A percentile compares a stretch with the other conserved stretches of the same genome.
These are phyloP conservation scores for Penicillium atrosanguineum DNA, from an alignment of 495 filamentous ascomycete genomes.

Conservation along the genomic window DNA sequence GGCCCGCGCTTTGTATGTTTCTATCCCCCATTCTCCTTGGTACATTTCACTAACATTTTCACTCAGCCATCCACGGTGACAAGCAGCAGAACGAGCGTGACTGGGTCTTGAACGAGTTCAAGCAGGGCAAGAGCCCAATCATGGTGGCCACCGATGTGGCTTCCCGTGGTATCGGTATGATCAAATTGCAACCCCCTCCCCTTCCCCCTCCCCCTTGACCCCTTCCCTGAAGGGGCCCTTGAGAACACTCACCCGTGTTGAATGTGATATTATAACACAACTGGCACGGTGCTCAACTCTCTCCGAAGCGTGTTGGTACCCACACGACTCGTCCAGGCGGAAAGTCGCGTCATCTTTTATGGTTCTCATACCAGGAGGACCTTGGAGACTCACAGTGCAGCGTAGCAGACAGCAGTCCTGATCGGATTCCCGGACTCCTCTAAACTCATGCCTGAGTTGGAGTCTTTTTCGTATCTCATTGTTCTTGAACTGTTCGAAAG, in stretches of 20 bases:
- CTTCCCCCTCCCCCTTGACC: constrained; percentile 35
- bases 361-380: constrained; percentile 72
- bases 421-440: constrained; percentile 61
- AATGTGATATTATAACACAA: constrained; percentile 64
- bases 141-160: constrained; percentile 97
- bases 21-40: background rate
- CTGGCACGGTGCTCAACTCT: constrained; percentile 88
- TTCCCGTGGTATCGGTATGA: constrained; percentile 99
- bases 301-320: constrained; percentile 68
- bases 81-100: constrained; percentile 99
- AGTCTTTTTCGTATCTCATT: constrained; percentile 50
- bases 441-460: constrained; percentile 68
- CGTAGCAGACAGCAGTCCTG: constrained; percentile 59
- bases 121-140: constrained; percentile 86
- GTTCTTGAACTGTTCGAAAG: constrained; percentile 64
- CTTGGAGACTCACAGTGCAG: constrained; percentile 81
- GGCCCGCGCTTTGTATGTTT: constrained; percentile 92
- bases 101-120: constrained; percentile 99
- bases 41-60: constrained; percentile 42
- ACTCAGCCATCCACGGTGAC: constrained; percentile 91
- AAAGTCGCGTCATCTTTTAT: constrained; percentile 67
- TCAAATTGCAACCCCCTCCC: constrained; percentile 56
- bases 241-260: constrained; percentile 44
- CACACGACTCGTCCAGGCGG: constrained; percentile 79
- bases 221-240: constrained; percentile 29